phyloP scores from a whole-genome alignment of 2,329 filamentous ascomycete species.

The Trichophyton verrucosum region DNA sequence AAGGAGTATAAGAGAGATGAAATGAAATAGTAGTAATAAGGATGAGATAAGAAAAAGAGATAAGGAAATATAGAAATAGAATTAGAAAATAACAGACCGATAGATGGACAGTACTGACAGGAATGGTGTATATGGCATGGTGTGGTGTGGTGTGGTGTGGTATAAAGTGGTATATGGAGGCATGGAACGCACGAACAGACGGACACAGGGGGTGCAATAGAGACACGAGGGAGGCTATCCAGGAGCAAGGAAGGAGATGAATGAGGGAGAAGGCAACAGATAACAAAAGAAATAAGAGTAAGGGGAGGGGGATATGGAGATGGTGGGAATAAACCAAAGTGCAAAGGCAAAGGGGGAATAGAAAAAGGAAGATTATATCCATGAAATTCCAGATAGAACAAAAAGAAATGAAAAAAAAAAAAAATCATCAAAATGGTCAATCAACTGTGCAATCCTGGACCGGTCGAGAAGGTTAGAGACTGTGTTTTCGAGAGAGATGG shows the following conservation, averaged over 20 bases:
- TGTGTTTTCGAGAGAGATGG: too few species aligned
- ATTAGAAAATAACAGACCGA: slow-evolving; percentile 4
- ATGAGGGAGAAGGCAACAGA: slow-evolving; percentile 7
- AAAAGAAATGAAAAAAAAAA: background rate
- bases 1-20: background rate
- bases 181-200: too few species aligned
- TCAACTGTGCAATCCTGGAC: background rate
- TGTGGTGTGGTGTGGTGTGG: background rate
- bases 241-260: slow-evolving; percentile 1
- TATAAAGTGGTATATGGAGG: too few species aligned
- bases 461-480: background rate
- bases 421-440: background rate
- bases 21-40: background rate
- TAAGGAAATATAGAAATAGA: background rate
- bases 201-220: too few species aligned
- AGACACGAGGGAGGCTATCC: background rate
- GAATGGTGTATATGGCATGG: slow-evolving; percentile 1
- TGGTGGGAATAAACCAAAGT: background rate
- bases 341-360: background rate
- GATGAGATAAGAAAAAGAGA: background rate
- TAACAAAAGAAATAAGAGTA: slow-evolving; percentile 5
- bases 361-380: slow-evolving; percentile 2
- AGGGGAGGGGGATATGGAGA: slow-evolving; percentile 8
- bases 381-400: background rate
- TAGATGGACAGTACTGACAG: slow-evolving; percentile 5